Evolutionary conservation across 495 filamentous ascomycete species (phyloP).

Genomic region (Tuber brumale): DNA sequence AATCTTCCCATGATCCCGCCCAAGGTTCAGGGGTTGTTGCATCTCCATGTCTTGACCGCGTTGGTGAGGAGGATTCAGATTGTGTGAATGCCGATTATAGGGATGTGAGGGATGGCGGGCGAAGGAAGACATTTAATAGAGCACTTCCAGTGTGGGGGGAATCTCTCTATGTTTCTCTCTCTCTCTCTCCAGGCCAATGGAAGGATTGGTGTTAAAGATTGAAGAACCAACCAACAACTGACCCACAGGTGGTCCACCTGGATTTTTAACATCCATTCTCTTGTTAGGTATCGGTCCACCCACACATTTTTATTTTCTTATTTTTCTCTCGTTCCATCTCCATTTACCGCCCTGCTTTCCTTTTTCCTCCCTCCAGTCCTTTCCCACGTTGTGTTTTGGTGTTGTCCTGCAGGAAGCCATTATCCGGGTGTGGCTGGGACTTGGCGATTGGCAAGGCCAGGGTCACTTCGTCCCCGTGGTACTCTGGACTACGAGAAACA

Average conservation of each 20-base stretch:
- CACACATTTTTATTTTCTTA: not conserved
- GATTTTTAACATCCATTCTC: not conserved
- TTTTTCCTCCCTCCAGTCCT: not conserved
- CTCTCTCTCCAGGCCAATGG: not conserved
- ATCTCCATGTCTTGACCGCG: not conserved
- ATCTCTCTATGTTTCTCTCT: not conserved
- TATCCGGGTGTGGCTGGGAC: not conserved
- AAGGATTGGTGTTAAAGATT: not conserved
- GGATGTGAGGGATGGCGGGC: conserved; percentile 8
- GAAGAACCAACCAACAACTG: not conserved
- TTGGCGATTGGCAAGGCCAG: too few species aligned
- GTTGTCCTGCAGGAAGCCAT: not conserved
- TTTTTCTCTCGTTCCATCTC: not conserved
- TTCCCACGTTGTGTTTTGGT: not conserved
- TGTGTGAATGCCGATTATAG: not conserved
- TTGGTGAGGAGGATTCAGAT: not conserved
- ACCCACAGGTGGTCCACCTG: not conserved
- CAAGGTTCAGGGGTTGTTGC: not conserved
- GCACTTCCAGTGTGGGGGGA: not conserved
- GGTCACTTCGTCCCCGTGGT: too few species aligned
- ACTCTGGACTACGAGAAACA: too few species aligned
- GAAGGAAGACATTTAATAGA: conserved; percentile 17
- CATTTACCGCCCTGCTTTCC: not conserved
- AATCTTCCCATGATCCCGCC: not conserved
- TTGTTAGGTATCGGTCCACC: not conserved